Evolutionary conservation across 1,139 yeast species (phyloP), one percentile per base, ranked within the genome.

Genomic region (Saccharomyces pastorianus): DNA sequence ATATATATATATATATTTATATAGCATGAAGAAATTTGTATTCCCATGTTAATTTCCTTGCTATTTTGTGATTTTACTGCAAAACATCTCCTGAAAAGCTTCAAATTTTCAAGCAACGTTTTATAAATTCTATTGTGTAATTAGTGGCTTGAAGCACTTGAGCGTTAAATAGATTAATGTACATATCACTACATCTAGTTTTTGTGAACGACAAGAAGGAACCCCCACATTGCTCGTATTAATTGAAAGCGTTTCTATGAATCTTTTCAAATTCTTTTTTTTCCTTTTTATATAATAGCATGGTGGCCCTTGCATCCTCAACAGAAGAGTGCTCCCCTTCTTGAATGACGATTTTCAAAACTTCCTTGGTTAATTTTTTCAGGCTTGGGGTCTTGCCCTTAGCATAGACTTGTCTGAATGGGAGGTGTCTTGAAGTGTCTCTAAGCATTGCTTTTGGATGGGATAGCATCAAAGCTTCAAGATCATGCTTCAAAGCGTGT

Each of bases 261-360:
- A 64, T 48, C 52, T 69, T 68, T 59, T 86, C 93, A 60, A 87
- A 84, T 52, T 82, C 88, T 53, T 71, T 73, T 63, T 80, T 83
- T 62, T 81, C 79, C 54, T 80, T 65, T 57, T 89, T 77, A 65
- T 82, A 90, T 28, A 90, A 69, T 54, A 84, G 71, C 96, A 90
- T 89, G 0, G 96, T 83, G 1, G 93, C 93, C 61, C 82, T 79
- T 0, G 97, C 96, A 73, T 90, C 97, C 65, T 88, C 96, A 0
- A 91, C 88, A 0, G 96, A 88, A 7, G 95, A 85, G 71, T 91
- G 98, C 57, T 82, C 78, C 0, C 85, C 89, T 0, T 72, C 73
- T 69, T 91, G 98, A 58, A 91, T 88, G 9, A 79, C 83, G 2
- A 80, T 56, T 1, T 79, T 76, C 50, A 88, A 71, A 44, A 85